Conservation (phyloP, 73 alveolate species). For the Paramecium caudatum region DNA sequence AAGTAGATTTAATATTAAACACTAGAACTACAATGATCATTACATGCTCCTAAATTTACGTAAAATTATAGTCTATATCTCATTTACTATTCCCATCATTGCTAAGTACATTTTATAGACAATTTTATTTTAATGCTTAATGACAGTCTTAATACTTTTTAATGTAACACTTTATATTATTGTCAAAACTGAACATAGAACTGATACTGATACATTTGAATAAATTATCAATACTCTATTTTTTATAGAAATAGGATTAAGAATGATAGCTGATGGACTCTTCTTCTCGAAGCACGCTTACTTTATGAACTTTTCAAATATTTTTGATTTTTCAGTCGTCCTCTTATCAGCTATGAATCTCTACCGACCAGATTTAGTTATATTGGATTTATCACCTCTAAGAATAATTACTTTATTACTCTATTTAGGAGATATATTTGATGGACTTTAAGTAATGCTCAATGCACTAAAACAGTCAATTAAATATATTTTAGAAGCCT, state of each 20-base stretch:
- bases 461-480: conserved; percentile 14
- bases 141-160: conserved; percentile 16
- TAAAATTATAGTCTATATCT: conserved; percentile 1
- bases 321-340: conserved; percentile 8
- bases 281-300: conserved; percentile 10
- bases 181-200: conserved; percentile 3
- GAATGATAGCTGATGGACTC: neutral
- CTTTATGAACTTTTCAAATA: neutral
- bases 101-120: neutral
- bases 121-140: neutral
- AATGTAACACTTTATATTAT: neutral
- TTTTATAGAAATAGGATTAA: conserved; percentile 13
- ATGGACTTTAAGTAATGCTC: conserved; percentile 21
- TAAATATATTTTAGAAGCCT: conserved; percentile 9
- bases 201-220: neutral
- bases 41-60: neutral
- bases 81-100: neutral
- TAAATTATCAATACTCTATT: neutral
- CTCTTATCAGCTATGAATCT: neutral
- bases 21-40: conserved; percentile 9
- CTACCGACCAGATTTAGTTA: conserved; percentile 3
- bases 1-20: conserved; percentile 17
- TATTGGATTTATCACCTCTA: conserved; percentile 18
- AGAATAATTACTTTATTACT: neutral
- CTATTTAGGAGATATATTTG: conserved; percentile 25